Evolutionary conservation across 2,329 filamentous ascomycete genomes (phyloP).

Genomic region (Rutstroemia sydowiana): DNA sequence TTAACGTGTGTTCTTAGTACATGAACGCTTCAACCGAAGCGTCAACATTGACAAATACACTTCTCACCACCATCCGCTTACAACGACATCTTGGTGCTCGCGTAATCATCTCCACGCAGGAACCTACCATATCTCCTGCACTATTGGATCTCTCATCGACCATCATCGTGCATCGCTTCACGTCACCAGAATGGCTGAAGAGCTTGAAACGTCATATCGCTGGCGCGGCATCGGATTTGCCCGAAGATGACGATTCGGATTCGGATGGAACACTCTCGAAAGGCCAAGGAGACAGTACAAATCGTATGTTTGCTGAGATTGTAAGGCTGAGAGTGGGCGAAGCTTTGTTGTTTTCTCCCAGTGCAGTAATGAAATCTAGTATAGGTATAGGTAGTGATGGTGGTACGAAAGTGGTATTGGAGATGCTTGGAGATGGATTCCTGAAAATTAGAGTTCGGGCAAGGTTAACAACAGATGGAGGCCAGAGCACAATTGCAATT

Average conservation of each 20-base stretch:
- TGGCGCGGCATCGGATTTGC: constrained; percentile 32
- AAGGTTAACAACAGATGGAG: neutral
- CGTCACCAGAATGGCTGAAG: constrained; percentile 51
- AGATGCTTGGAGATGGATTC: neutral
- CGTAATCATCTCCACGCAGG: constrained; percentile 68
- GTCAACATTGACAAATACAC: constrained; percentile 54
- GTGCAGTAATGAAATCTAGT: constrained; percentile 32
- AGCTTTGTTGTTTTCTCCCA: constrained; percentile 42
- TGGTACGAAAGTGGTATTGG: neutral
- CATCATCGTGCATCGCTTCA: constrained; percentile 68
- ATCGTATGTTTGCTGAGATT: constrained; percentile 39
- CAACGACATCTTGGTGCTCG: constrained; percentile 64
- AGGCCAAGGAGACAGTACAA: no score
- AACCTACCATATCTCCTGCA: constrained; percentile 61
- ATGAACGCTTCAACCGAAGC: no score
- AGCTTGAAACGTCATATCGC: constrained; percentile 39
- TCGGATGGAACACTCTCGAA: constrained; percentile 16
- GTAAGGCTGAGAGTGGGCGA: constrained; percentile 41
- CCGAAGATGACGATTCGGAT: constrained; percentile 19
- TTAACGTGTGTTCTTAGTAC: no score
- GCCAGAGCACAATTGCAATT: neutral
- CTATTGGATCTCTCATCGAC: constrained; percentile 65
- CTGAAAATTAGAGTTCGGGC: neutral
- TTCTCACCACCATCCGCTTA: constrained; percentile 57
- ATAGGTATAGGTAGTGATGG: constrained; percentile 30